Conservation (phyloP, 352 stramenopile genomes). For the Phytophthora crassamura region DNA sequence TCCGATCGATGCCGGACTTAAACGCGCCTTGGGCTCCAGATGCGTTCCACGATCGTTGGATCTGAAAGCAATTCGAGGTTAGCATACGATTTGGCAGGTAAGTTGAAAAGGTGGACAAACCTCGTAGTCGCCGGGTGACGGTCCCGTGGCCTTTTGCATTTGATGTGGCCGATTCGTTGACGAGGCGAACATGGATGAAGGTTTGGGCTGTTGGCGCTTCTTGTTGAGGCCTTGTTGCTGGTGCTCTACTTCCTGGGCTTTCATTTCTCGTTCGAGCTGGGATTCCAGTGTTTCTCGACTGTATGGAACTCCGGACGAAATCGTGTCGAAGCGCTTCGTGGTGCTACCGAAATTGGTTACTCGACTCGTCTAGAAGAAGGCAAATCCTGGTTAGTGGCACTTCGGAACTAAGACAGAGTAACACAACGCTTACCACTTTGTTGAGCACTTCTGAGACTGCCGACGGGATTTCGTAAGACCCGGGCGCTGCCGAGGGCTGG, state of each 20-base stretch:
- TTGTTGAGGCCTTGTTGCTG: slow-evolving; percentile 21
- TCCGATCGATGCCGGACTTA: slow-evolving; percentile 68
- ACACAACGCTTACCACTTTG: slow-evolving; percentile 61
- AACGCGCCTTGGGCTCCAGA: slow-evolving; percentile 68
- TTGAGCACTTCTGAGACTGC: slow-evolving; percentile 66
- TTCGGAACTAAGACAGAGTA: neutral
- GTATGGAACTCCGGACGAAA: slow-evolving; percentile 30
- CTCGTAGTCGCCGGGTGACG: slow-evolving; percentile 80
- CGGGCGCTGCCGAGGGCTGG: slow-evolving; percentile 58
- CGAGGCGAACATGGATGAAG: slow-evolving; percentile 72
- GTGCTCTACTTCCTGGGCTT: slow-evolving; percentile 25
- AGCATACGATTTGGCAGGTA: neutral
- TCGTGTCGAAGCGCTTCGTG: slow-evolving; percentile 74
- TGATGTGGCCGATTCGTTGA: slow-evolving; percentile 63
- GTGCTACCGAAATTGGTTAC: slow-evolving; percentile 78
- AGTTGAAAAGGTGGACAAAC: slow-evolving; percentile 19
- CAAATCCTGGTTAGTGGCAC: neutral
- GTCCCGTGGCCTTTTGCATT: slow-evolving; percentile 35
- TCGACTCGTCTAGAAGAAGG: slow-evolving; percentile 53
- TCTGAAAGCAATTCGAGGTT: slow-evolving; percentile 34
- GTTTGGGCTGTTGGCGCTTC: slow-evolving; percentile 47
- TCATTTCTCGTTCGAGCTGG: slow-evolving; percentile 71
- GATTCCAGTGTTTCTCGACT: slow-evolving; percentile 49
- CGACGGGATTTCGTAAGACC: slow-evolving; percentile 72
- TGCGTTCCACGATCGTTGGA: slow-evolving; percentile 69